Percentiles rank a stretch among this genome's conserved stretches.
These are phyloP conservation scores for Phaseolus lunatus DNA, from an alignment of 306 rosid species.

Conservation along the genomic window DNA sequence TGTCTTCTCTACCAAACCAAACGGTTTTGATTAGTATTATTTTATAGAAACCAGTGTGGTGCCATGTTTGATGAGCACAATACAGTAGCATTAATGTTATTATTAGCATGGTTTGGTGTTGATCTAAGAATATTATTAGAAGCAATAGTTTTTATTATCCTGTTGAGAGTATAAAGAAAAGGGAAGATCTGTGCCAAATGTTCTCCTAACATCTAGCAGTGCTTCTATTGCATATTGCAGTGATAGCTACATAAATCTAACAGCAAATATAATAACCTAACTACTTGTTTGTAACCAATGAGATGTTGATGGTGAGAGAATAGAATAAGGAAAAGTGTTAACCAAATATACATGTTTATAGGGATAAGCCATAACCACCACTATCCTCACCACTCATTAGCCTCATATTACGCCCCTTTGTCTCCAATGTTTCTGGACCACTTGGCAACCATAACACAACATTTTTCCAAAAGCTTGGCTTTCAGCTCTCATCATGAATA, in stretches of 20 bases:
- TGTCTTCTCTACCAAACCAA: constrained; percentile 45
- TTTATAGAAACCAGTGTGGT: constrained; percentile 4
- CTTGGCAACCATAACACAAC: constrained; percentile 42
- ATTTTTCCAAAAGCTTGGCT: constrained; percentile 33
- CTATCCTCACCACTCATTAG: constrained; percentile 44
- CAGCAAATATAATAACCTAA: constrained; percentile 29
- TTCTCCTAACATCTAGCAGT: constrained; percentile 53
- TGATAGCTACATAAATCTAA: constrained; percentile 55
- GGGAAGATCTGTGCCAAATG: constrained; percentile 43
- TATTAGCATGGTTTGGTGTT: constrained; percentile 30
- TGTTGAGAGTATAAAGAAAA: constrained; percentile 27
- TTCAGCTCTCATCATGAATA: constrained; percentile 35
- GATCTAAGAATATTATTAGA: constrained; percentile 32
- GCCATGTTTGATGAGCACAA: constrained; percentile 48
- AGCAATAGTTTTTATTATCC: constrained; percentile 58
- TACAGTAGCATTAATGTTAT: constrained; percentile 37
- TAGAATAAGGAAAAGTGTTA: constrained; percentile 36
- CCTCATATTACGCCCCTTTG: constrained; percentile 52
- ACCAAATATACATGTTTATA: constrained; percentile 11
- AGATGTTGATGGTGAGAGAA: constrained; percentile 41
- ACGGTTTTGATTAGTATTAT: constrained; percentile 31
- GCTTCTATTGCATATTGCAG: constrained; percentile 43
- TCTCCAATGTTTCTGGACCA: constrained; percentile 65
- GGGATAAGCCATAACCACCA: constrained; percentile 46
- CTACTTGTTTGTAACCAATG: constrained; percentile 31